Conservation (phyloP, 23 red algal species). For the Agarophyton chilense region DNA sequence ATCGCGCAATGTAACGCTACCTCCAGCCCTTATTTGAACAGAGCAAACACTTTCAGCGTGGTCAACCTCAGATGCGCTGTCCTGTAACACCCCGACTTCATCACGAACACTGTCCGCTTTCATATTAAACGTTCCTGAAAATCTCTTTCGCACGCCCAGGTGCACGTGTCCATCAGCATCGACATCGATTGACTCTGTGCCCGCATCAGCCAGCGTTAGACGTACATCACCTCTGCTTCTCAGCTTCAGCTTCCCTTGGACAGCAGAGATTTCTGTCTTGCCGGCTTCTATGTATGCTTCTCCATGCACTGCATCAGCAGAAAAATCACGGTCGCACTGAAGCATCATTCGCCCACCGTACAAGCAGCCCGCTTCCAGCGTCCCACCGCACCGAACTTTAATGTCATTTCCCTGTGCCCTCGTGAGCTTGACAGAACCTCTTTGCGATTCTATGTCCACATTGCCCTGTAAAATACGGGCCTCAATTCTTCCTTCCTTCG, state of each 20-base stretch:
- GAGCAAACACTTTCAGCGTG: background rate
- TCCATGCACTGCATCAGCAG: constrained; percentile 20
- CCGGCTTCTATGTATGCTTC: constrained; percentile 23
- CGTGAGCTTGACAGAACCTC: background rate
- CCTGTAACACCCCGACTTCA: background rate
- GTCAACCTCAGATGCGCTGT: background rate
- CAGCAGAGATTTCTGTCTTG: background rate
- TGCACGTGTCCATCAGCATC: background rate
- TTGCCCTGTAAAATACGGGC: constrained; percentile 21
- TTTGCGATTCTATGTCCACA: background rate
- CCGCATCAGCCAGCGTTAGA: constrained; percentile 5
- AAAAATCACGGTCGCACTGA: background rate
- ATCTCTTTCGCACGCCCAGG: background rate
- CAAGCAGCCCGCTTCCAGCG: constrained; percentile 9
- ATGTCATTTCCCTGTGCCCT: constrained; percentile 22
- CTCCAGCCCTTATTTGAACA: background rate
- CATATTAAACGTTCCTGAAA: background rate
- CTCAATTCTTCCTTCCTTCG: constrained; percentile 9
- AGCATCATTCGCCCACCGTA: background rate
- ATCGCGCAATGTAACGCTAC: constrained; percentile 30
- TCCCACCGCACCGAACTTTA: constrained; percentile 5
- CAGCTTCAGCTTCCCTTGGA: constrained; percentile 11
- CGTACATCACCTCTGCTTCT: background rate
- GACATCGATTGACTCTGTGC: background rate
- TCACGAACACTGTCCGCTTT: background rate